Conservation (phyloP, 2,329 filamentous ascomycete genomes). For the Penicillium corylophilum region DNA sequence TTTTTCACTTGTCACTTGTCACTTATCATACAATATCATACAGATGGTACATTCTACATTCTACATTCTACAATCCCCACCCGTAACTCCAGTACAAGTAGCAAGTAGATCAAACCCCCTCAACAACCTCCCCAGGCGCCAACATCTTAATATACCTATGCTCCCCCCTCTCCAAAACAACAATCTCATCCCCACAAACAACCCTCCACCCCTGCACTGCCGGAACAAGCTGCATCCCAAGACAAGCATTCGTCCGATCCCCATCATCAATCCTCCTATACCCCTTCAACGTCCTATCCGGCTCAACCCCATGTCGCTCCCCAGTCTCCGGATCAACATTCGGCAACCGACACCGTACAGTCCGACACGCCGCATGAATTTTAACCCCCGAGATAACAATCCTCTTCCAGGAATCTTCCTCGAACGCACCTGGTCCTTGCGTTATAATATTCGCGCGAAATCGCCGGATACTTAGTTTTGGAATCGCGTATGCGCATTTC, state of each 20-base stretch:
- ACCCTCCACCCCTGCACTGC: constrained; percentile 33
- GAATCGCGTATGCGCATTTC: constrained; percentile 40
- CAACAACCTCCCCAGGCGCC: constrained; percentile 32
- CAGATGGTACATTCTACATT: constrained; percentile 1
- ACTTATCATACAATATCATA: not conserved
- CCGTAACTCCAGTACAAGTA: not conserved
- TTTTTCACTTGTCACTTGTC: no score
- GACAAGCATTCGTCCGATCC: constrained; percentile 47
- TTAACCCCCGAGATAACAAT: constrained; percentile 43
- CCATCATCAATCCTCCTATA: constrained; percentile 54
- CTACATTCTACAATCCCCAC: not conserved
- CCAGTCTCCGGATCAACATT: constrained; percentile 60
- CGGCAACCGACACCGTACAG: constrained; percentile 57
- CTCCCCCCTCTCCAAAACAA: constrained; percentile 43
- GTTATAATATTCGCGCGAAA: constrained; percentile 61
- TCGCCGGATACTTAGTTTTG: constrained; percentile 51
- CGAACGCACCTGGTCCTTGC: constrained; percentile 53
- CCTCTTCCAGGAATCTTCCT: constrained; percentile 59
- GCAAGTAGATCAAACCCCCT: constrained; percentile 29
- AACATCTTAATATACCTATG: constrained; percentile 47
- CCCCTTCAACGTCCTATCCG: constrained; percentile 49
- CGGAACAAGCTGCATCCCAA: constrained; percentile 55
- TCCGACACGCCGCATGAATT: constrained; percentile 55
- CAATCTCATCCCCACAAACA: constrained; percentile 37
- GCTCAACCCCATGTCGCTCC: constrained; percentile 48